phyloP scores from a whole-genome alignment of 2,329 filamentous ascomycete genomes.

The Taxawa tesnikishii region DNA sequence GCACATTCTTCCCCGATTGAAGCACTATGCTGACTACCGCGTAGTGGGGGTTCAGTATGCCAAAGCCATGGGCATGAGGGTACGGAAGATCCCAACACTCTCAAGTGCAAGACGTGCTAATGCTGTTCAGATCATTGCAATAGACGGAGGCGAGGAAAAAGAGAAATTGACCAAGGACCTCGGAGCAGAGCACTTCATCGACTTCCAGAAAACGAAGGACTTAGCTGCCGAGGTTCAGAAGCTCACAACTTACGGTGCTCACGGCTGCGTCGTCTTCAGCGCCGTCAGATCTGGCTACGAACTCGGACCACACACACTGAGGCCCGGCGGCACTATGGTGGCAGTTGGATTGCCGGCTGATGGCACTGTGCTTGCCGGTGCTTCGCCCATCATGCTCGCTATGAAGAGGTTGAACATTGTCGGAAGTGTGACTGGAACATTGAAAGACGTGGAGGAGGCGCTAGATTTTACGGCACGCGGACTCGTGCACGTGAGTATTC shows the following conservation, averaged over 20 bases:
- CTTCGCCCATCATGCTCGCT: conserved; percentile 24
- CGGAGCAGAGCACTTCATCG: conserved; percentile 25
- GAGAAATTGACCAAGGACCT: conserved; percentile 23
- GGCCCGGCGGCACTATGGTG: conserved; percentile 24
- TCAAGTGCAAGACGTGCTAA: not conserved
- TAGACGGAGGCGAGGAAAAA: conserved; percentile 25
- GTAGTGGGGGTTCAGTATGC: conserved; percentile 19
- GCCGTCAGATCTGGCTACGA: conserved; percentile 25
- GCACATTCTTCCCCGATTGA: not conserved
- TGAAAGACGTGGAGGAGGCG: conserved; percentile 34
- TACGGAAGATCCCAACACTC: not conserved
- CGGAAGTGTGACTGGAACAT: conserved; percentile 28
- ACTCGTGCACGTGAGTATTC: conserved; percentile 18
- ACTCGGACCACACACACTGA: conserved; percentile 18
- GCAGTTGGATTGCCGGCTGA: conserved; percentile 24
- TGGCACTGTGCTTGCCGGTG: conserved; percentile 21
- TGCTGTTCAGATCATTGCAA: conserved; percentile 25
- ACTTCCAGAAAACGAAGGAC: conserved; percentile 22
- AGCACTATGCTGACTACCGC: conserved; percentile 7
- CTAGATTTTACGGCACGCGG: conserved; percentile 32
- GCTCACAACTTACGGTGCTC: conserved; percentile 25
- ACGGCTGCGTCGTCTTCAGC: conserved; percentile 24
- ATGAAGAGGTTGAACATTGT: conserved; percentile 30
- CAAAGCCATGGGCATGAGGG: conserved; percentile 13
- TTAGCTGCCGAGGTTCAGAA: conserved; percentile 21